These are phyloP conservation scores for Phytophthora cryptogea DNA, from an alignment of 352 stramenopile genomes.

Conservation along the genomic window DNA sequence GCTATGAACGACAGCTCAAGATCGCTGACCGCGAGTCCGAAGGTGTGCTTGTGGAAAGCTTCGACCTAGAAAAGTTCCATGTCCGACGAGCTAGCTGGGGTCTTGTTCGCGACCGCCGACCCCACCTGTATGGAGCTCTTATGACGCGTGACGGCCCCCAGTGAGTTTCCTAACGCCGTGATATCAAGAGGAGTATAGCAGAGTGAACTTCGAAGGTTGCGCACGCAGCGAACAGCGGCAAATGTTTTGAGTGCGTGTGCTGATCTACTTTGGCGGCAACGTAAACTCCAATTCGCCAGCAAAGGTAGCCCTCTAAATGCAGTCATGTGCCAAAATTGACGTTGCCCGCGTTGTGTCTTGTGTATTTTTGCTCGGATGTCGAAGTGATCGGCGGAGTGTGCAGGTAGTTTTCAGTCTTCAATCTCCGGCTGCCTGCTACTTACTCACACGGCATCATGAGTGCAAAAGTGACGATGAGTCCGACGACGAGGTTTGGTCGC, in stretches of 20 bases:
- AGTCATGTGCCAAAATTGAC: conserved; percentile 27
- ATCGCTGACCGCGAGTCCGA: conserved; percentile 87
- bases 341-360: conserved; percentile 22
- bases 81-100: conserved; percentile 87
- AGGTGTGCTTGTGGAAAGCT: conserved; percentile 86
- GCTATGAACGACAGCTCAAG: conserved; percentile 67
- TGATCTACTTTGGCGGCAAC: conserved; percentile 12
- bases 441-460: conserved; percentile 12
- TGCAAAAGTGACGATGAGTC: conserved; percentile 10
- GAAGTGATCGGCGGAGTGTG: conserved; percentile 17
- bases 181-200: conserved; percentile 7
- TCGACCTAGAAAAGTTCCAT: conserved; percentile 87
- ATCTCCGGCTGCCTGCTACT: conserved; percentile 1
- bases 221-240: conserved; percentile 6
- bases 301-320: conserved; percentile 27
- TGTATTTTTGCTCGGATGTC: conserved; percentile 30
- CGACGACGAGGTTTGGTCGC: conserved; percentile 13
- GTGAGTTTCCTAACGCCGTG: conserved; percentile 19
- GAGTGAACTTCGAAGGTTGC: conserved; percentile 10
- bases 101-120: conserved; percentile 85
- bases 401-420: conserved; percentile 4
- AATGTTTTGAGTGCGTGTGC: conserved; percentile 13
- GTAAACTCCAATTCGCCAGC: conserved; percentile 7
- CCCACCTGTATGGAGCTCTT: conserved; percentile 81
- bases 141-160: conserved; percentile 79